Base-by-base conservation (phyloP, 768 basidiomycete genomes). In the Dentipellis fragilis region DNA sequence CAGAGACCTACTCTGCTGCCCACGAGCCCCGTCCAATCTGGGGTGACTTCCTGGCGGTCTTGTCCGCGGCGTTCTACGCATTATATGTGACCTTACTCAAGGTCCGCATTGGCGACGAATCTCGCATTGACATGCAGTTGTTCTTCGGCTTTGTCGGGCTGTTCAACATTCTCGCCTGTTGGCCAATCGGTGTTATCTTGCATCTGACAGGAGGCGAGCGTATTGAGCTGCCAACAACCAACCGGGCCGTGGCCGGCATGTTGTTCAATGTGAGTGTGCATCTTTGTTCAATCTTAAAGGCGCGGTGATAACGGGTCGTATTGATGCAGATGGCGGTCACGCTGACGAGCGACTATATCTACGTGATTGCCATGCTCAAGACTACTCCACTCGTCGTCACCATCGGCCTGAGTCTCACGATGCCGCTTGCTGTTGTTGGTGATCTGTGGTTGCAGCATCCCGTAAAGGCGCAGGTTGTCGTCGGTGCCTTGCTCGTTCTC, bases 61-160 rank as follows among this genome's bases (percentile, higher is more conserved):
- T 91, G n/a, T 90, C 89, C 6, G 93, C 94, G 1, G 60, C 91
- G 5, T 87, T 88, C 67, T 97, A 96, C 67, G 88, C 93, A 0
- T 68, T 87, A 48, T 98, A 98, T 69, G 84, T 93, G 46, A 85
- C 87, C 59, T 75, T 95, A 50, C 78, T 98, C 64, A 98, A 97
- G 69, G 87, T 93, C 47, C 81, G 82, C 55, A 87, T 96, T 52
- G 81, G 79, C 46, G 76, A 78, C 37, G 91, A 94, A 65, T 86
- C 87, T 4, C 79, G 91, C 54, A 80, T 93, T 62, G 84, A 94
- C 67, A 93, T 94, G 93, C 88, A 92, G 60, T 75, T 94, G 29
- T 94, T 96, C 74, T 93, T 96, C 64, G 94, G 94, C 21, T 95
- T 90, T 60, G 92, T 95, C 23, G 92, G 93, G 10, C 71, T 92